Evolutionary conservation across 73 alveolate genomes (phyloP).

Genomic region (Breviolum minutum): DNA sequence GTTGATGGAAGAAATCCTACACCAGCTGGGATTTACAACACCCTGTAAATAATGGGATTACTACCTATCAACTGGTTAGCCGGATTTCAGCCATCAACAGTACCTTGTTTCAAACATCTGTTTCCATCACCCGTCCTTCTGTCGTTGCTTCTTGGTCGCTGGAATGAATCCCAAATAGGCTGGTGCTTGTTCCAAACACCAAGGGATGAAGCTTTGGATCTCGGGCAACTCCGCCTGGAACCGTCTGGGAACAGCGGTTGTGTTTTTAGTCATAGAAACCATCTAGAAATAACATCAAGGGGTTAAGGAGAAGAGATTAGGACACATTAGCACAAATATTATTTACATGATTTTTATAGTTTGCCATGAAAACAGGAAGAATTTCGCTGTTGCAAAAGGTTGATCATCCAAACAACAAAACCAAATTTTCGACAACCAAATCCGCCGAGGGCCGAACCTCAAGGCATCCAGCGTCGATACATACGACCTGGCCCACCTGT

Average conservation of each 20-base stretch:
- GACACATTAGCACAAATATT: too few relatives aligned
- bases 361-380: background rate
- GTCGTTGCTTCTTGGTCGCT: constrained; percentile 58
- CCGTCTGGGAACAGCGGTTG: background rate
- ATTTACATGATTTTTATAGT: background rate
- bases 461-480: constrained; percentile 35
- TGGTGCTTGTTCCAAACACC: constrained; percentile 63
- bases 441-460: constrained; percentile 18
- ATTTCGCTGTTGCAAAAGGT: background rate
- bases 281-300: background rate
- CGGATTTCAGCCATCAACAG: too few relatives aligned
- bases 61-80: too few relatives aligned
- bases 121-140: constrained; percentile 9
- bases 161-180: constrained; percentile 62
- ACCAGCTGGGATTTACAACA: too few relatives aligned
- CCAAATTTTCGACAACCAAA: background rate
- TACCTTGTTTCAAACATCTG: too few relatives aligned
- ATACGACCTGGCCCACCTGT: constrained; percentile 37
- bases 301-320: too few relatives aligned
- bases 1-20: too few relatives aligned
- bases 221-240: background rate
- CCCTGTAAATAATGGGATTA: too few relatives aligned
- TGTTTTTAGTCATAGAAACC: background rate
- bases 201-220: constrained; percentile 36
- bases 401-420: too few relatives aligned